A percentile compares a stretch with the other conserved stretches of the same genome.
Conservation (phyloP, 495 filamentous ascomycete genomes). For the Daldinia caldariorum region DNA sequence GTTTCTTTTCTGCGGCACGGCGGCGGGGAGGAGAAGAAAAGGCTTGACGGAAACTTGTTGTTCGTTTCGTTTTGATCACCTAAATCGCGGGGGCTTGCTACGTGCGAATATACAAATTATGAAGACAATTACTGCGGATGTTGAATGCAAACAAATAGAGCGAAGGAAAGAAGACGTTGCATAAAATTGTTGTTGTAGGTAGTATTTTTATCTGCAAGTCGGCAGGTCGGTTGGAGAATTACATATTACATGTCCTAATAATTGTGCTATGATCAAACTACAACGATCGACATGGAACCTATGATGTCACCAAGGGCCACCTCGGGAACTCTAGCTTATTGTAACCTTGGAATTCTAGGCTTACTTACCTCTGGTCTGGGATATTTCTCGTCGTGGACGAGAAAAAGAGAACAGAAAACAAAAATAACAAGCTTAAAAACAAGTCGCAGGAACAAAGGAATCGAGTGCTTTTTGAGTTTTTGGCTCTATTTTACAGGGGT, state of each 20-base stretch:
- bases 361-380: background rate
- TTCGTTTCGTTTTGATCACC: too few species aligned
- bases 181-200: background rate
- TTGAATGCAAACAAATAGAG: background rate
- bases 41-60: background rate
- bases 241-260: background rate
- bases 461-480: conserved; percentile 59
- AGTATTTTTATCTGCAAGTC: background rate
- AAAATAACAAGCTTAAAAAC: background rate
- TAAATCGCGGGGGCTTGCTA: conserved; percentile 19
- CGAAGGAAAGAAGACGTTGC: background rate
- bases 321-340: conserved; percentile 15
- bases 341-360: conserved; percentile 16
- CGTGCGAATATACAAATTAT: background rate
- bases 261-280: conserved; percentile 26
- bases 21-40: background rate
- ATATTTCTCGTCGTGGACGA: background rate
- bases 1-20: background rate
- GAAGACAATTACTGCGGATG: background rate
- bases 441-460: conserved; percentile 50
- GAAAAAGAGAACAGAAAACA: too few species aligned
- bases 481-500: conserved; percentile 59
- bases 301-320: conserved; percentile 42
- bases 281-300: conserved; percentile 25
- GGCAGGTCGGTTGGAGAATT: conserved; percentile 15